A percentile compares a stretch with the other conserved stretches of the same genome.
These are phyloP conservation scores for Penstemon barbatus DNA, from an alignment of 257 asterid species.

Conservation along the genomic window DNA sequence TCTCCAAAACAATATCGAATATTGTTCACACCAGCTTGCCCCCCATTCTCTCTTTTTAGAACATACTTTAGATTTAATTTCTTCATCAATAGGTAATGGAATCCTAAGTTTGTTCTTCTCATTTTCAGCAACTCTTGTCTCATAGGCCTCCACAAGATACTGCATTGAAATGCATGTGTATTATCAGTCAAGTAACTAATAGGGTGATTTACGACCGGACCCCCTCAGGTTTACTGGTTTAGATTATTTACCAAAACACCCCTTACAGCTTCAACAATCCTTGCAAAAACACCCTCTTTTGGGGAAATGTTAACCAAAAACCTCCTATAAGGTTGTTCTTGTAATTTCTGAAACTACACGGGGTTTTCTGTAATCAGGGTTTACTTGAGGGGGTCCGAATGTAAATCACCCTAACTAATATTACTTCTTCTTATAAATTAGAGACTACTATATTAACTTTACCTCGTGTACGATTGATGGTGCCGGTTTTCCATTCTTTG, in stretches of 20 bases:
- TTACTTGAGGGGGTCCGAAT: too few species aligned
- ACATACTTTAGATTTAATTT: conserved; percentile 46
- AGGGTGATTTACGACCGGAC: too few species aligned
- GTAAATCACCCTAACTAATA: too few species aligned
- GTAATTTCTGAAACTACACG: too few species aligned
- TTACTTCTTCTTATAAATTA: not conserved
- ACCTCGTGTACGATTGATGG: conserved; percentile 69
- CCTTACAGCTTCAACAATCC: too few species aligned
- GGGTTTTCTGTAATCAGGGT: too few species aligned
- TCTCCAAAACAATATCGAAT: conserved; percentile 66
- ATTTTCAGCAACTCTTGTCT: conserved; percentile 64
- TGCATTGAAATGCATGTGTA: conserved; percentile 32
- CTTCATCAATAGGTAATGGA: conserved; percentile 58
- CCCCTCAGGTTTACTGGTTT: too few species aligned
- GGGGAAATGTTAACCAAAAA: too few species aligned
- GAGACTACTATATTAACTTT: not conserved
- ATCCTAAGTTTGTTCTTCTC: conserved; percentile 61
- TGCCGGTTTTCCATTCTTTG: conserved; percentile 56
- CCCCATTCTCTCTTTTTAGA: conserved; percentile 81
- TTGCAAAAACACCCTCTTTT: too few species aligned
- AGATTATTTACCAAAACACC: too few species aligned
- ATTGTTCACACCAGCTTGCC: conserved; percentile 87
- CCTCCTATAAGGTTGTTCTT: too few species aligned
- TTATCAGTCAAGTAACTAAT: not conserved
- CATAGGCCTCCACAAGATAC: conserved; percentile 89